A percentile compares a stretch with the other conserved stretches of the same genome.
These are phyloP conservation scores for Ganoderma multipileum DNA, from an alignment of 1,284 basidiomycete species.

Conservation along the genomic window DNA sequence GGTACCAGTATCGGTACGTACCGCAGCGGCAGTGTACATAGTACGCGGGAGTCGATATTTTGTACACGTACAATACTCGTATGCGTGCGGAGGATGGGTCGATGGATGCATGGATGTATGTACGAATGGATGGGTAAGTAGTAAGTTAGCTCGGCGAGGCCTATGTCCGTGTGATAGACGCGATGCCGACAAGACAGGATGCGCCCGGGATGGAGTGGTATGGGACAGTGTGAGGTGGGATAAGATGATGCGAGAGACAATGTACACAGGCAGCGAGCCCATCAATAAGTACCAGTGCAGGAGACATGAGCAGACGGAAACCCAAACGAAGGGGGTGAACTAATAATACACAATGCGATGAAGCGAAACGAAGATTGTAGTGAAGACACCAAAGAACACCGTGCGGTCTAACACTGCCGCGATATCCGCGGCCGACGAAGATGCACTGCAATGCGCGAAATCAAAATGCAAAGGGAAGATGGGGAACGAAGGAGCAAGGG, in stretches of 20 bases:
- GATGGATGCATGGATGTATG: neutral
- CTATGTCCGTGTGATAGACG: neutral
- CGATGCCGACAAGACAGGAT: neutral
- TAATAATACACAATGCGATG: conserved; percentile 7
- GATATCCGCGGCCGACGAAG: neutral
- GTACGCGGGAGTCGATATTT: neutral
- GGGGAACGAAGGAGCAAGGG: neutral
- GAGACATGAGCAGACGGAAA: neutral
- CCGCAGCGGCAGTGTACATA: too few species aligned
- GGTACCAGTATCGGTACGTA: too few species aligned
- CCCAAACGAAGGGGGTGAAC: neutral
- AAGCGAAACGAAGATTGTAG: neutral
- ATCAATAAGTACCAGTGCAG: neutral
- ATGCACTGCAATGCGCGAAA: conserved; percentile 7
- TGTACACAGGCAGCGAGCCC: neutral
- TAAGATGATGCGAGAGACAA: neutral
- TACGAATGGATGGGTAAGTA: neutral
- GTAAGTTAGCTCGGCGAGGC: conserved; percentile 4
- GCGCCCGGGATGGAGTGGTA: neutral
- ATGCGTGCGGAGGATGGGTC: too few species aligned
- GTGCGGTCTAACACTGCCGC: neutral
- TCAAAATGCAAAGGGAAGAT: neutral
- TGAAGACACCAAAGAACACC: neutral
- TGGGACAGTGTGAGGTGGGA: neutral
- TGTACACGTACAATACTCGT: neutral